Base-by-base conservation (phyloP, 176 grass and related monocot species). In the Rhynchospora breviuscula region DNA sequence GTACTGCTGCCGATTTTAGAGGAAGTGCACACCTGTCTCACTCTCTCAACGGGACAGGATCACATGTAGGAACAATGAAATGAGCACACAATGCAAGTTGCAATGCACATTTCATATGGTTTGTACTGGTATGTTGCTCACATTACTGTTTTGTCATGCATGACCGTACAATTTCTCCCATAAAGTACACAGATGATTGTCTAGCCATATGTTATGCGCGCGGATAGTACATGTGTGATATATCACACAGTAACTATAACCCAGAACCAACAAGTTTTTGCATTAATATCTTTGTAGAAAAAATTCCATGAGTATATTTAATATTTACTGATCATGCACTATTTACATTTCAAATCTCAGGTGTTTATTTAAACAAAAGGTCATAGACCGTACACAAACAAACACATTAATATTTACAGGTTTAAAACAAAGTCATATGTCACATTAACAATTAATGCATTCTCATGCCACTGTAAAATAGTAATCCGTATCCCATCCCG, bases 21-120 rank as follows among this genome's bases (percentile, higher is more conserved):
- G 46, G 45, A 77, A 22, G 5, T 52, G 70, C 0, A 23, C 14
- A 56, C 4, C 26, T 60, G 70, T 74, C 47, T 74, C 70, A 51
- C 1, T n/a, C n/a, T 13, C 31, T 61, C 43, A 57, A 58, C 17
- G 76, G 56, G 49, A 79, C 77, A 79, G 26, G 12, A n/a, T 79
- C 77, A 79, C 77, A 79, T 60, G 77, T 45, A 79, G 40, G 77
- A 79, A 61, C 77, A 79, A 79, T 79, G 77, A 61, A 79, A 60
- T 6, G 18, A 74, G 46, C 19, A 49, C 6, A 45, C 40, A 21
- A 47, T 72, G 68, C 67, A 71, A 72, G 68, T 72, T 49, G 70
- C n/a, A 47, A 74, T 52, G 70, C 70, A 74, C 40, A 72, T 72
- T 49, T 49, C 19, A 69, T 69, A 69, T 69, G 66, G 66, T 35